phyloP scores from a whole-genome alignment of 805 yeast genomes.

The Starmerella sp. region DNA sequence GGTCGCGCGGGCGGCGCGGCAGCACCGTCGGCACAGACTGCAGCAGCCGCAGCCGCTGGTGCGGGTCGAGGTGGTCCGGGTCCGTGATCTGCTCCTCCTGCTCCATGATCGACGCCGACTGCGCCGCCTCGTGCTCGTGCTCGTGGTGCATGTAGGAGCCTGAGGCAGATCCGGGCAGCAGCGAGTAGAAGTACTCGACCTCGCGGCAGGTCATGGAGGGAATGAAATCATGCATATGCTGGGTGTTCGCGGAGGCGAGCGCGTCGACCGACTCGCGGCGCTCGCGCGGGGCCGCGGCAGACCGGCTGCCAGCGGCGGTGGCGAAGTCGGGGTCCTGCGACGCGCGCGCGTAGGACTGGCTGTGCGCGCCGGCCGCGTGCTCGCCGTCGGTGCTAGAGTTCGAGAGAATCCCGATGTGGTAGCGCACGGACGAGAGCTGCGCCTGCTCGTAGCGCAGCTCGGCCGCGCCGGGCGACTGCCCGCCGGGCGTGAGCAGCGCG shows the following conservation, averaged over 20 bases:
- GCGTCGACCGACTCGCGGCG: not conserved
- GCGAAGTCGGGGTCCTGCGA: not conserved
- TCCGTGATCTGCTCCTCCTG: constrained; percentile 17
- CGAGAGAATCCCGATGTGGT: constrained; percentile 14
- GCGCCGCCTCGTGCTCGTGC: constrained; percentile 10
- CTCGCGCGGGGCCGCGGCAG: not conserved
- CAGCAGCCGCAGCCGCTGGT: constrained; percentile 15
- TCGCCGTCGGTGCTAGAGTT: not conserved
- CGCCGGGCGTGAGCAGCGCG: constrained; percentile 18
- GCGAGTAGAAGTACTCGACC: constrained; percentile 20
- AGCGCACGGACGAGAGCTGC: constrained; percentile 19
- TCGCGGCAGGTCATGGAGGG: constrained; percentile 19
- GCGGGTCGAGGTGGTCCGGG: constrained; percentile 21
- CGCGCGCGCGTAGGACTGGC: not conserved
- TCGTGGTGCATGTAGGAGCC: constrained; percentile 11
- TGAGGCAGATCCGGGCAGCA: constrained; percentile 13
- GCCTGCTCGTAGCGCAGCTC: constrained; percentile 17
- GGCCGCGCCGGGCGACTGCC: constrained; percentile 4
- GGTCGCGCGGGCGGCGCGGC: constrained; percentile 18
- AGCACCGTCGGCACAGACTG: constrained; percentile 13
- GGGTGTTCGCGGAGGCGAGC: not conserved
- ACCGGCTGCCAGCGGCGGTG: constrained; percentile 1
- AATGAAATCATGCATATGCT: constrained; percentile 18
- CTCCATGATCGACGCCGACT: constrained; percentile 14
- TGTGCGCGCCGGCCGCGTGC: not conserved